Conservation (phyloP, 2,329 filamentous ascomycete genomes). For the Hypoxylon sp. region DNA sequence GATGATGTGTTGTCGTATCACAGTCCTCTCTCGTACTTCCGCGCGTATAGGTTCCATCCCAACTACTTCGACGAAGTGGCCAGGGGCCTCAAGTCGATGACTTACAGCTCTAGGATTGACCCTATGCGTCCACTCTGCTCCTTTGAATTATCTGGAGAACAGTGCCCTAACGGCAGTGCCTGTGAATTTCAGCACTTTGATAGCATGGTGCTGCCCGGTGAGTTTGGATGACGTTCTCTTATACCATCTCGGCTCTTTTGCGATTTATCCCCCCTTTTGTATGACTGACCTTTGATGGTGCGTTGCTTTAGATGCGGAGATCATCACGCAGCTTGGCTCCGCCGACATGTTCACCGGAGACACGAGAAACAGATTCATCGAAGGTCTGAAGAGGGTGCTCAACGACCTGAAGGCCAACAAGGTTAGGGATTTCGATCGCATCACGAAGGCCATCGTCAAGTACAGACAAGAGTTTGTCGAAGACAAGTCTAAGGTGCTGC, state of each 20-base stretch:
- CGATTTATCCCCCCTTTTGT: slow-evolving; percentile 49
- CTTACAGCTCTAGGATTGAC: slow-evolving; percentile 92
- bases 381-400: slow-evolving; percentile 68
- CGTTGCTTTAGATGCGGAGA: slow-evolving; percentile 69
- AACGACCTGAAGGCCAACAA: slow-evolving; percentile 65
- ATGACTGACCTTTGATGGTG: slow-evolving; percentile 57
- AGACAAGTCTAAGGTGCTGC: slow-evolving; percentile 70
- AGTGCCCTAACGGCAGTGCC: slow-evolving; percentile 72
- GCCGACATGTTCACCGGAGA: slow-evolving; percentile 69
- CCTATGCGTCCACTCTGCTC: slow-evolving; percentile 76
- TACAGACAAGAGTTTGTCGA: slow-evolving; percentile 71
- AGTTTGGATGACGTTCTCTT: slow-evolving; percentile 54
- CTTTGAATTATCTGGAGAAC: slow-evolving; percentile 72
- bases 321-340: slow-evolving; percentile 75
- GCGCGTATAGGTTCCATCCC: slow-evolving; percentile 89
- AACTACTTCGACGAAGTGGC: slow-evolving; percentile 72
- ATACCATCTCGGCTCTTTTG: slow-evolving; percentile 41
- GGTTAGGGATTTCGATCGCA: slow-evolving; percentile 70
- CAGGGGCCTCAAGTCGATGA: slow-evolving; percentile 86
- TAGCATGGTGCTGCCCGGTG: slow-evolving; percentile 76
- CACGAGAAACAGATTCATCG: slow-evolving; percentile 67
- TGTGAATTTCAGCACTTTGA: slow-evolving; percentile 85
- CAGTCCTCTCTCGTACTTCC: slow-evolving; percentile 83
- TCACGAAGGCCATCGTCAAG: slow-evolving; percentile 71
- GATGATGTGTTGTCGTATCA: slow-evolving; percentile 71